Base-by-base conservation (phyloP, 2,329 filamentous ascomycete species). In the Trichoderma sp. region DNA sequence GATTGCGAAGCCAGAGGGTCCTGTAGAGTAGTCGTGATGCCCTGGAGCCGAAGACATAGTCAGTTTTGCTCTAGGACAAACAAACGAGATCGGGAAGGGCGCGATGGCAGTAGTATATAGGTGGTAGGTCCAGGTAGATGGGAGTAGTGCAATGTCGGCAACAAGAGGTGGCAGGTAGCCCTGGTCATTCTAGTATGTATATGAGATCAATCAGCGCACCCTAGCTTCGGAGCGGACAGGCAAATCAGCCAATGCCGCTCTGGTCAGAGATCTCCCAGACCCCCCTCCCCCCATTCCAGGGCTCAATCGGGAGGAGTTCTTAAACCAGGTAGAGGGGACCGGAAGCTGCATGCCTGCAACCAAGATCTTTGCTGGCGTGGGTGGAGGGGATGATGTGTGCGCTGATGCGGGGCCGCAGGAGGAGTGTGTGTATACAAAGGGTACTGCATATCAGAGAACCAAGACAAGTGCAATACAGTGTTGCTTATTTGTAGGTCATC, bases 1-100 rank as follows among this genome's bases (percentile, higher is more conserved):
- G 45, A 70, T 67, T 54, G 69, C 52, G 39, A 68, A 61, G 55
- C 69, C 63, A 39, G 68, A 67, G 60, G 69, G 71, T 69, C 72
- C 71, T 58, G 58, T 41, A 69, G 58, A 56, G 61, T 51, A 63
- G 64, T 52, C 41, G 61, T 59, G 58, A 50, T 48, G 65, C 68
- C 64, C 63, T 65, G 66, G 41, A 55, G 62, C 30, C 62, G 65
- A 57, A 64, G 58, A 65, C 69, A 65, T 59, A 45, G 57, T 69
- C 58, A 65, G 63, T 54, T 59, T 57, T 59, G 57, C 50, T 45
- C 63, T 59, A 55, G 48, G 50, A 45, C 52, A 52, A 57, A 5
- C 48, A 59, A 39, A 47, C 15, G 48, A 43, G 44, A 12, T n/a
- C 24, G 51, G 15, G 34, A 54, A 54, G n/a, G 19, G n/a, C 21